Evolutionary conservation across 345 rosid species (phyloP), one percentile per base, ranked within the genome.

Genomic region (Populus ilicifolia): DNA sequence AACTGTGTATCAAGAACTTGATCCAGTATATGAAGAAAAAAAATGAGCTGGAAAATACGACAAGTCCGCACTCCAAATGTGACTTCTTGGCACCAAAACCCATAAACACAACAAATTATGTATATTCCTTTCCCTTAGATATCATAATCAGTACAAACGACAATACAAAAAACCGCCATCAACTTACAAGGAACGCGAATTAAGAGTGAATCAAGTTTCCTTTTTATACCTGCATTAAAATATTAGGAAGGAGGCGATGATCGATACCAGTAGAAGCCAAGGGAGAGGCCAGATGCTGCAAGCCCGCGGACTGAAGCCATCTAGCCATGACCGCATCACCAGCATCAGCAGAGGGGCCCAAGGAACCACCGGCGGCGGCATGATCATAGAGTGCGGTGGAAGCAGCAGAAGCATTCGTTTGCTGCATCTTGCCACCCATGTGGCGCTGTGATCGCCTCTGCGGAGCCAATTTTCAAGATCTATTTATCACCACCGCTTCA

Each of bases 361-460:
- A 72, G 77, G 94, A 67, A 75, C 89, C 96, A 30, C 85, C 83
- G 21, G 78, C 79, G 36, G 75, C 78, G 23, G 79, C 75, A 71
- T 84, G 85, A 83, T 96, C 99, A 75, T 88, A 94, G 18, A 96
- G 83, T 80, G 98, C 87, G 67, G 97, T 87, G 70, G 93, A 84
- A 20, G 98, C 91, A n/a, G 98, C 94, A 73, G 97, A 97, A 82
- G 92, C 92, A 85, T 88, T 91, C 84, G 73, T 87, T 88, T 94
- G 99, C 97, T 91, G 98, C 99, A 94, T 87, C 89, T 93, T 98
- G 94, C 99, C 98, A 76, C 97, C 97, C 89, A 86, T 84, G 98
- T 81, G 99, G 97, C 99, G 99, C 94, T 96, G 99, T 73, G 97
- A 94, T 83, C 99, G 94, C 88, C 91, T 96, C 87, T 92, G 99